A percentile compares a stretch with the other conserved stretches of the same genome.
Conservation (phyloP, 2,329 filamentous ascomycete species). For the Periconia sp. region DNA sequence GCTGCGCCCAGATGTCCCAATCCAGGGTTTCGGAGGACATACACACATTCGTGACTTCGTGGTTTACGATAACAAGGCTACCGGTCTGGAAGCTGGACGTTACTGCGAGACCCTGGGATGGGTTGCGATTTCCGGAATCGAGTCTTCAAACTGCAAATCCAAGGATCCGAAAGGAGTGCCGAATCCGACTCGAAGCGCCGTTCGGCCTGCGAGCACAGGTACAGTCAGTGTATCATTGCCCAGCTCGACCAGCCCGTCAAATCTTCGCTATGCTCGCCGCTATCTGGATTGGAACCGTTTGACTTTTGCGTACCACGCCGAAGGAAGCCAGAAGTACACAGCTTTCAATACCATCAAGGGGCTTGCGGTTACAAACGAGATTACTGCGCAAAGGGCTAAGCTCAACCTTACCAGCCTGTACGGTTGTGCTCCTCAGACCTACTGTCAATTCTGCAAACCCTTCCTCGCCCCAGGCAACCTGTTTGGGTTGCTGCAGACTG, state of each 20-base stretch:
- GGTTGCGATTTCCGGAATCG: slow-evolving; percentile 64
- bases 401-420: slow-evolving; percentile 60
- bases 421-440: slow-evolving; percentile 63
- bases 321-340: slow-evolving; percentile 48
- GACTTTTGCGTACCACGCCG: slow-evolving; percentile 66
- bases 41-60: slow-evolving; percentile 66
- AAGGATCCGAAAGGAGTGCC: slow-evolving; percentile 48
- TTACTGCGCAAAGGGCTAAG: slow-evolving; percentile 53
- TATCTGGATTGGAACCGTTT: slow-evolving; percentile 70
- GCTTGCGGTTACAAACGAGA: slow-evolving; percentile 49
- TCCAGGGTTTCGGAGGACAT: slow-evolving; percentile 68
- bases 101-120: slow-evolving; percentile 72
- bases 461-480: slow-evolving; percentile 57
- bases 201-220: slow-evolving; percentile 28
- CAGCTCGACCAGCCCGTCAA: slow-evolving; percentile 32
- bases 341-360: slow-evolving; percentile 55
- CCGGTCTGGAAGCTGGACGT: slow-evolving; percentile 62
- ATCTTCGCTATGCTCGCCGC: slow-evolving; percentile 57
- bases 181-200: slow-evolving; percentile 44
- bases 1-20: slow-evolving; percentile 58
- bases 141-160: slow-evolving; percentile 47
- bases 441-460: slow-evolving; percentile 59
- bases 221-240: slow-evolving; percentile 36
- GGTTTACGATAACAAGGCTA: slow-evolving; percentile 63
- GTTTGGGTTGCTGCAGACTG: slow-evolving; percentile 56